Evolutionary conservation across 441 rosid genomes (phyloP).

Genomic region (Jatropha multifida): DNA sequence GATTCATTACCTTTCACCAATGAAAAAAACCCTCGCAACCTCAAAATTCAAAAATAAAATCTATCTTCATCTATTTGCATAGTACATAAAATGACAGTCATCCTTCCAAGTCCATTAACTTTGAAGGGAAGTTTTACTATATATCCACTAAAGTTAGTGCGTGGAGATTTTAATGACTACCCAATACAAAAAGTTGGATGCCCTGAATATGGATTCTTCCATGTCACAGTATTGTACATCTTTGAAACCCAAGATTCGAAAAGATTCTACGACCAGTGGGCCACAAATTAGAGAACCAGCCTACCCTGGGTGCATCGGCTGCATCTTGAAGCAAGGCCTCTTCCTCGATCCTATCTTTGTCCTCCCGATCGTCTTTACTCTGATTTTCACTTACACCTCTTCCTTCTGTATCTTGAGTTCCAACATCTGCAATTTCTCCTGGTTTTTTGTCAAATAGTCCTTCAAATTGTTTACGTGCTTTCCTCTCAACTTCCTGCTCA

Average conservation of each 20-base stretch:
- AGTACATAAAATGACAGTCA: too few relatives aligned
- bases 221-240: constrained; percentile 50
- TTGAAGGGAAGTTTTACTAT: background rate
- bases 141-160: background rate
- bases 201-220: background rate
- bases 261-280: constrained; percentile 42
- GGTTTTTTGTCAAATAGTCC: constrained; percentile 90
- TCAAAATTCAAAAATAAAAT: too few relatives aligned
- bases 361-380: constrained; percentile 17
- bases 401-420: constrained; percentile 34
- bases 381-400: constrained; percentile 16
- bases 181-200: background rate
- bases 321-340: constrained; percentile 32
- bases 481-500: constrained; percentile 70
- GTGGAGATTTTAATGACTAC: background rate
- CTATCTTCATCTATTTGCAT: too few relatives aligned
- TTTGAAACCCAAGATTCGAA: constrained; percentile 43
- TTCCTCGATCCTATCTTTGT: constrained; percentile 25
- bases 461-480: constrained; percentile 81
- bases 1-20: too few relatives aligned
- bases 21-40: too few relatives aligned
- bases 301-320: constrained; percentile 29
- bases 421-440: constrained; percentile 62
- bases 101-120: background rate
- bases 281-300: constrained; percentile 54